Conservation (phyloP, 257 asterid genomes). For the Nicotiana otophora region DNA sequence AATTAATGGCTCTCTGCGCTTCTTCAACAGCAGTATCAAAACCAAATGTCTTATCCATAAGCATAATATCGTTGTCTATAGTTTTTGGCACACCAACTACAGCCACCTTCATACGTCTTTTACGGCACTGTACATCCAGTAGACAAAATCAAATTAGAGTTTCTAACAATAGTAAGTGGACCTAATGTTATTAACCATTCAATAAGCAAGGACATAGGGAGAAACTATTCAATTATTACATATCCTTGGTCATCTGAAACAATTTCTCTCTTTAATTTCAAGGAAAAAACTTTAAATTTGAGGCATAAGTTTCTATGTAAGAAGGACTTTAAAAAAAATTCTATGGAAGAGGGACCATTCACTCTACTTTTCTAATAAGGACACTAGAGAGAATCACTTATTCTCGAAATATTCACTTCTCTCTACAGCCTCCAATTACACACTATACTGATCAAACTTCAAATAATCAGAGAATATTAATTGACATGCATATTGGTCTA, state of each 20-base stretch:
- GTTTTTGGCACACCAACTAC: slow-evolving; percentile 99
- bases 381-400: background rate
- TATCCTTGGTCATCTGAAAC: background rate
- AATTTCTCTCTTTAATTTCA: background rate
- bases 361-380: background rate
- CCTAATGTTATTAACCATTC: background rate
- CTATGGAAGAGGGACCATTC: background rate
- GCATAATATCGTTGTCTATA: slow-evolving; percentile 89
- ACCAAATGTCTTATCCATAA: slow-evolving; percentile 96
- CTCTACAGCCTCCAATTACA: background rate
- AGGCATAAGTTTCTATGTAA: background rate
- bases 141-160: slow-evolving; percentile 4
- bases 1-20: slow-evolving; percentile 92
- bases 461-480: background rate
- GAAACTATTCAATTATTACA: background rate
- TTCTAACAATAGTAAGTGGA: background rate
- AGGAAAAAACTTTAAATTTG: background rate
- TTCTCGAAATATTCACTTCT: background rate
- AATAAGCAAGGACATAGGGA: background rate
- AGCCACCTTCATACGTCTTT: slow-evolving; percentile 58
- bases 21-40: slow-evolving; percentile 99
- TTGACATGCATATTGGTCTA: background rate
- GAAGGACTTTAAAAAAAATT: background rate
- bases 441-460: background rate
- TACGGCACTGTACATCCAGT: slow-evolving; percentile 56